These are phyloP conservation scores for Sordariomycetes sp. DNA, from an alignment of 2,329 filamentous ascomycete species.

Conservation along the genomic window DNA sequence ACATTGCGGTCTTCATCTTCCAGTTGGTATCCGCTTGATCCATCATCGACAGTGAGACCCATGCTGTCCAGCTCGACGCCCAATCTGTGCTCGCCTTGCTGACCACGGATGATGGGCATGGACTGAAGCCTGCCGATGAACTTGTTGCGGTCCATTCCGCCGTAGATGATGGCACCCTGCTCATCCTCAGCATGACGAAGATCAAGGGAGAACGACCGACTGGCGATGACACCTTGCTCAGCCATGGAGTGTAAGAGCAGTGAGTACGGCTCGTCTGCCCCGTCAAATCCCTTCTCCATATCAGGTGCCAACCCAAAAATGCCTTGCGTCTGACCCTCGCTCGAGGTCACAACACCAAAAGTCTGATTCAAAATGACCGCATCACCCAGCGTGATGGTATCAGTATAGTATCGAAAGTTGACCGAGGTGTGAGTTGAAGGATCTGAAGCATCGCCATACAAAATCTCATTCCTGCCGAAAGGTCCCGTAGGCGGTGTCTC, in stretches of 20 bases:
- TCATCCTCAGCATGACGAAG: conserved; percentile 32
- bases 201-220: conserved; percentile 41
- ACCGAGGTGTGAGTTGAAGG: conserved; percentile 24
- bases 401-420: conserved; percentile 34
- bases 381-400: conserved; percentile 34
- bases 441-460: conserved; percentile 28
- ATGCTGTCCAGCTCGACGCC: conserved; percentile 20
- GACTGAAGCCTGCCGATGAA: conserved; percentile 35
- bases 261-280: conserved; percentile 32
- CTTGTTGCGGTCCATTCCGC: conserved; percentile 42
- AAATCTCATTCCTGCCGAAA: conserved; percentile 25
- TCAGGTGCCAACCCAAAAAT: conserved; percentile 42
- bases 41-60: conserved; percentile 17
- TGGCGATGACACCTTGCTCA: conserved; percentile 35
- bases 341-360: conserved; percentile 36
- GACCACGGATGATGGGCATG: conserved; percentile 30
- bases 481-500: conserved; percentile 25
- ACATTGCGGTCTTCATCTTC: conserved; percentile 24
- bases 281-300: conserved; percentile 25
- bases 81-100: conserved; percentile 24
- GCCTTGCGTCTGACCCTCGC: conserved; percentile 38
- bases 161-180: conserved; percentile 42
- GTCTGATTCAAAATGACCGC: conserved; percentile 33
- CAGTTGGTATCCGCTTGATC: conserved; percentile 11
- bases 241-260: conserved; percentile 42